Evolutionary conservation across 2,329 filamentous ascomycete species (phyloP), one percentile per base, ranked within the genome.

Genomic region (Trichoderma atroviride): DNA sequence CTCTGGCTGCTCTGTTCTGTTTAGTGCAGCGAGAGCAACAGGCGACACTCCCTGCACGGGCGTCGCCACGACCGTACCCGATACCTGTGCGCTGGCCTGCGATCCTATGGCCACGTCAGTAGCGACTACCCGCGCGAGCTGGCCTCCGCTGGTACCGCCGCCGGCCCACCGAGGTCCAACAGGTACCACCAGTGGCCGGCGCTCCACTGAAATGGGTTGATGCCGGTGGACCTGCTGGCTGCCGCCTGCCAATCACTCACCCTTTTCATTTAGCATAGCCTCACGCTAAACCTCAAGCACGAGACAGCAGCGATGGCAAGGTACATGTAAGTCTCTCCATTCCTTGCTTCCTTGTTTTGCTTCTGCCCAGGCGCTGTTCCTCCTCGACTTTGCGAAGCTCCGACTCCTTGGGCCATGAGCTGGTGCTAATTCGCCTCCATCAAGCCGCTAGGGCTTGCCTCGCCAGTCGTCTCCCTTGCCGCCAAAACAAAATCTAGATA

Each of bases 211-310:
- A 67, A 40, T 59, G 55, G 55, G 64, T 67, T 67, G 64, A 40
- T 59, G 10, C 37, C 37, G 47, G 64, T 67, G 64, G 64, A 37
- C 11, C 55, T 24, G 61, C 55, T 56, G 31, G 61, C 33, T 29
- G 24, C 40, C 14, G 22, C 10, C 55, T 40, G 58, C 65, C 65
- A 68, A 68, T 68, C 65, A 68, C 50, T 5, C 57, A 61, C 56
- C 58, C 65, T 50, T 60, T 50, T 61, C 65, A 50, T 61, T 61
- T 56, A 61, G 65, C 65, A 68, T 33, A 53, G 65, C 65, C 65
- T 68, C 65, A 68, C 40, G 22, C 56, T 31, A 68, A 22, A 37
- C 13, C 37, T 31, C 40, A 22, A 29, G 59, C 43, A 62, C 59
- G 59, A 33, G 40, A 24, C 59, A 43, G 40, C 40, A 43, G 9